phyloP scores from a whole-genome alignment of 345 rosid species.

The Brassica rapa region DNA sequence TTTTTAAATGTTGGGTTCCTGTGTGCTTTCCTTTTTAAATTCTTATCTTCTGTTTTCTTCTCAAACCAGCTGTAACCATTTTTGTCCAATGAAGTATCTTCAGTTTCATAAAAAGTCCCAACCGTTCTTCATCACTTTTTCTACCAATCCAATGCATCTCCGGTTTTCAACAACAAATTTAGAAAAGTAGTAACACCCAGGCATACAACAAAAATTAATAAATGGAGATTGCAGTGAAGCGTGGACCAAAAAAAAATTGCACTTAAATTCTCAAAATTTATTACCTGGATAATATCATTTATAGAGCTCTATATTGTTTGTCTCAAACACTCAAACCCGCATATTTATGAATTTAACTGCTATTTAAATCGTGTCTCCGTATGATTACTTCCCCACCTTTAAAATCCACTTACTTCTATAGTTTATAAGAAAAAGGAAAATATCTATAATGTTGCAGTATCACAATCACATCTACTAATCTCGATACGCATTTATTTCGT shows the following conservation, averaged over 20 bases:
- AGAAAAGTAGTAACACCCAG: background rate
- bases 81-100: constrained; percentile 27
- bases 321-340: constrained; percentile 26
- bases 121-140: constrained; percentile 26
- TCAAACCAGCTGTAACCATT: constrained; percentile 37
- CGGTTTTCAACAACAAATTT: constrained; percentile 21
- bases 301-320: constrained; percentile 14
- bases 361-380: constrained; percentile 20
- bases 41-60: constrained; percentile 2
- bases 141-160: constrained; percentile 11
- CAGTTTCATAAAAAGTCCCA: constrained; percentile 34
- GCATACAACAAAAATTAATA: background rate
- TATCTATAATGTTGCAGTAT: constrained; percentile 1
- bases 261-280: background rate
- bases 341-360: constrained; percentile 27
- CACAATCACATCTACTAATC: background rate
- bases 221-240: background rate
- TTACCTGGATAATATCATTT: constrained; percentile 17
- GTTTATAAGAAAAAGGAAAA: background rate
- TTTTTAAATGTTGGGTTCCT: background rate
- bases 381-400: constrained; percentile 19
- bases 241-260: background rate
- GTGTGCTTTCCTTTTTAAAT: constrained; percentile 19
- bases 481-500: constrained; percentile 14
- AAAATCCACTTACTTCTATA: background rate